Evolutionary conservation across 2,329 filamentous ascomycete species (phyloP).

Genomic region (Annulohypoxylon truncatum): DNA sequence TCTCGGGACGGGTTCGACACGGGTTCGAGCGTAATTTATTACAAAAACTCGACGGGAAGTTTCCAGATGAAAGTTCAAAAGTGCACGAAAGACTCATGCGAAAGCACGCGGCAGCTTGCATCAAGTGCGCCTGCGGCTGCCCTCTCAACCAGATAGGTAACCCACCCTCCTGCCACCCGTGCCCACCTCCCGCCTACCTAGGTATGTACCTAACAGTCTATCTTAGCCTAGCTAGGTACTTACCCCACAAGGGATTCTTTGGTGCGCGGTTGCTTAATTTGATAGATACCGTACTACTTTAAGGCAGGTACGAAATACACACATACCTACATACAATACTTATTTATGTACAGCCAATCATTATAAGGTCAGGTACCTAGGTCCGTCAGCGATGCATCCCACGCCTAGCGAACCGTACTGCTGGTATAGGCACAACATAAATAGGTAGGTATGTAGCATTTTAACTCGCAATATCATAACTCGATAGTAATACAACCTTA

Average conservation of each 20-base stretch:
- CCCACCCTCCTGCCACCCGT: constrained; percentile 25
- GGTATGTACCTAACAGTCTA: neutral
- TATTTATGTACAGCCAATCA: constrained; percentile 1
- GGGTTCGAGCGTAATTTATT: constrained; percentile 6
- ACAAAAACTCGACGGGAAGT: constrained; percentile 21
- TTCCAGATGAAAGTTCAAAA: constrained; percentile 25
- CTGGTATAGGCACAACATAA: constrained; percentile 1
- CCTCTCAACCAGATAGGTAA: constrained; percentile 27
- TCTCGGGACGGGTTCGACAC: neutral
- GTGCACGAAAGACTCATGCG: constrained; percentile 31
- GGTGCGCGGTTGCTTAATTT: neutral
- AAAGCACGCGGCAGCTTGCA: constrained; percentile 38
- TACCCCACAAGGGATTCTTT: constrained; percentile 27
- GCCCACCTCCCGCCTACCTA: neutral
- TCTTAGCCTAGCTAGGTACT: neutral
- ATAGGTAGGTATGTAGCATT: neutral
- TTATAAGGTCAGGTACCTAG: constrained; percentile 4
- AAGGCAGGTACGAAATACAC: too few species aligned
- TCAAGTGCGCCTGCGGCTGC: constrained; percentile 31
- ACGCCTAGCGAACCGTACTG: constrained; percentile 8
- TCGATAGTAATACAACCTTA: neutral
- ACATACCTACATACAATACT: too few species aligned
- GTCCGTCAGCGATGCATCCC: constrained; percentile 5
- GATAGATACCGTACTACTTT: too few species aligned
- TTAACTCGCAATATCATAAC: neutral